Evolutionary conservation across 179 eudicot species (phyloP), one percentile per base, ranked within the genome.

Genomic region (Amaranthus tricolor): DNA sequence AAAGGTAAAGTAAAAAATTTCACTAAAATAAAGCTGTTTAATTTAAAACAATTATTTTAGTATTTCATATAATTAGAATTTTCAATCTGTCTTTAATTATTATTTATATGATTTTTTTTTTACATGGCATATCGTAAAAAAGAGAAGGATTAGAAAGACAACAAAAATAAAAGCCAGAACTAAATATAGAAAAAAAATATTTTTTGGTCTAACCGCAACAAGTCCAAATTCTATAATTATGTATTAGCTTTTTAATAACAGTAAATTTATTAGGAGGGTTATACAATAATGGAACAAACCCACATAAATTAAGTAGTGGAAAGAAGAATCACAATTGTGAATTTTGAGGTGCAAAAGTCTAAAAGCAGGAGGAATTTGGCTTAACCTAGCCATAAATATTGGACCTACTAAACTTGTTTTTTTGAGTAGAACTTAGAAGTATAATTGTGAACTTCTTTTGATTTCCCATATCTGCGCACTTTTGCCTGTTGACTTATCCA

Each of bases 391-490:
- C 56, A 53, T 9, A 53, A 53, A 9, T 0, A 53, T 14, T 60
- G 64, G 64, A 19, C 64, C 64, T 40, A 60, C 64, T 60, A 17
- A 19, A 60, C 64, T 24, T 60, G 64, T 60, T 40, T 20, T 20
- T 60, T 19, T 60, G 64, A 40, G 64, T 60, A n/a, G n/a, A n/a
- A n/a, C 5, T 52, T 13, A 9, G 55, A 8, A 52, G 14, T 60
- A 17, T 21, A 21, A 17, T 60, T 2, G 15, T 14, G 16, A n/a
- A n/a, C 61, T 19, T 60, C 31, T 40, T 60, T 60, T 60, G 11
- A 7, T 60, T 60, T 17, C 24, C 64, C 64, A 60, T 21, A 17
- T 60, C 13, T 9, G 24, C 24, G 64, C 8, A 60, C 9, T 60
- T 20, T 60, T 10, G 64, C 64, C 5, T n/a, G 9, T 9, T 60